Evolutionary conservation across 139 green algal species (phyloP), one percentile per base, ranked within the genome.

Genomic region (Volvox africanus): DNA sequence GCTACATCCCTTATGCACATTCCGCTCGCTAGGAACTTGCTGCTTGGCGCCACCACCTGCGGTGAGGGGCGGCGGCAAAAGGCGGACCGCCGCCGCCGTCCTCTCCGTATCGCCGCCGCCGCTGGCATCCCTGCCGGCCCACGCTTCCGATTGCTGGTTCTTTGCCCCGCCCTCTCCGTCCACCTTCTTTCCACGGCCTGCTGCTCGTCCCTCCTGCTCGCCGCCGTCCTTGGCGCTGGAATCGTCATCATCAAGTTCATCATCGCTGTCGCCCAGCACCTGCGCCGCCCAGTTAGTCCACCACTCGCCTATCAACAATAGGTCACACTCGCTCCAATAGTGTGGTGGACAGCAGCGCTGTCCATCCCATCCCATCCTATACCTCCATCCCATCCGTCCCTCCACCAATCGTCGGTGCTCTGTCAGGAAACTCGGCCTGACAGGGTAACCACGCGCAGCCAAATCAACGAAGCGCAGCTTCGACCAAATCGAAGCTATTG

Each of bases 251-350:
- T 89, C 86, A 24, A 33, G 22, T 1, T 90, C 86, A 14, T 84
- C 86, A 13, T 84, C 75, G 3, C 44, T 77, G 20, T 90, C 86
- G 2, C 83, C 86, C 73, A 78, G 30, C 26, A 90, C 30, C 86
- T 90, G 86, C 1, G 67, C 14, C 44, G 44, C 44, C 44, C 44
- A n/a, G n/a, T n/a, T n/a, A n/a, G n/a, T n/a, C n/a, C n/a, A 55
- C 9, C 44, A 55, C 44, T 14, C 44, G 9, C 44, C 44, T 55
- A 14, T 55, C 44, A 55, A 14, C 9, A 5, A 55, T 9, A 55
- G 9, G 44, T 9, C 44, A 55, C 44, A n/a, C n/a, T n/a, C n/a
- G n/a, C n/a, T n/a, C n/a, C n/a, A n/a, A n/a, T n/a, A n/a, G n/a
- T n/a, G n/a, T n/a, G n/a, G n/a, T n/a, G n/a, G n/a, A n/a, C n/a